Percentiles rank a stretch among this genome's conserved stretches.
Evolutionary conservation across 176 grass and related monocot genomes (phyloP).

Genomic region (Musa acuminata): DNA sequence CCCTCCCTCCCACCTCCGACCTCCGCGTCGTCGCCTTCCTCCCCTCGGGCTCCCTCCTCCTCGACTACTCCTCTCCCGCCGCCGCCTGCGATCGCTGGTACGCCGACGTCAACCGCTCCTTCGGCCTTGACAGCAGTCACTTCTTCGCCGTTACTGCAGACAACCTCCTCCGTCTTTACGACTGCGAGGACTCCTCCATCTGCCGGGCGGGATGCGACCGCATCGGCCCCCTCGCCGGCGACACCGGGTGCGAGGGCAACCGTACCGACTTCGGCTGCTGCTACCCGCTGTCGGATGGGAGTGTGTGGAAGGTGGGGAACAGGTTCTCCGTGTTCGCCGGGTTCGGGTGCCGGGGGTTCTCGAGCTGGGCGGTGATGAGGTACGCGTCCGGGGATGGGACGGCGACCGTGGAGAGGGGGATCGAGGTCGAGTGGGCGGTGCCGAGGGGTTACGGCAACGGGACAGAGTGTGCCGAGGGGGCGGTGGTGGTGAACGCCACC

Average conservation of each 20-base stretch:
- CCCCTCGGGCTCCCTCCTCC: slow-evolving; percentile 50
- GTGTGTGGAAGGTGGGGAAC: slow-evolving; percentile 64
- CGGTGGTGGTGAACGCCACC: slow-evolving; percentile 44
- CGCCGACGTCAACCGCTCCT: slow-evolving; percentile 34
- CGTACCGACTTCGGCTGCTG: slow-evolving; percentile 57
- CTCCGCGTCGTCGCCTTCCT: slow-evolving; percentile 53
- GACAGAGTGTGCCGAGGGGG: slow-evolving; percentile 42
- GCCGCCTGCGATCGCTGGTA: slow-evolving; percentile 46
- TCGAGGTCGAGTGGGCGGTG: slow-evolving; percentile 29
- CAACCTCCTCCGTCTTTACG: slow-evolving; percentile 84
- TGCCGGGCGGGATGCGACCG: slow-evolving; percentile 47
- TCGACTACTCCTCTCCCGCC: slow-evolving; percentile 55
- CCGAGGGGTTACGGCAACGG: slow-evolving; percentile 19
- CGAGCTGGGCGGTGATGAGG: slow-evolving; percentile 67
- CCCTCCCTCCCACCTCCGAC: slow-evolving; percentile 19
- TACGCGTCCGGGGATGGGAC: slow-evolving; percentile 15
- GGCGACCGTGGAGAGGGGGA: neutral
- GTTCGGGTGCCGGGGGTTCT: slow-evolving; percentile 80
- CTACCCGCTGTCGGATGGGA: slow-evolving; percentile 75
- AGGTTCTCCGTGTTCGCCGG: slow-evolving; percentile 46
- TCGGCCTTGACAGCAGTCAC: slow-evolving; percentile 11
- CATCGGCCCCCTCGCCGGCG: slow-evolving; percentile 4
- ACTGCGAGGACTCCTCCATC: slow-evolving; percentile 87
- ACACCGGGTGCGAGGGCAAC: slow-evolving; percentile 6
- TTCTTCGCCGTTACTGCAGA: slow-evolving; percentile 53